phyloP scores from a whole-genome alignment of 1,139 yeast genomes.

The Kazachstania sp. region DNA sequence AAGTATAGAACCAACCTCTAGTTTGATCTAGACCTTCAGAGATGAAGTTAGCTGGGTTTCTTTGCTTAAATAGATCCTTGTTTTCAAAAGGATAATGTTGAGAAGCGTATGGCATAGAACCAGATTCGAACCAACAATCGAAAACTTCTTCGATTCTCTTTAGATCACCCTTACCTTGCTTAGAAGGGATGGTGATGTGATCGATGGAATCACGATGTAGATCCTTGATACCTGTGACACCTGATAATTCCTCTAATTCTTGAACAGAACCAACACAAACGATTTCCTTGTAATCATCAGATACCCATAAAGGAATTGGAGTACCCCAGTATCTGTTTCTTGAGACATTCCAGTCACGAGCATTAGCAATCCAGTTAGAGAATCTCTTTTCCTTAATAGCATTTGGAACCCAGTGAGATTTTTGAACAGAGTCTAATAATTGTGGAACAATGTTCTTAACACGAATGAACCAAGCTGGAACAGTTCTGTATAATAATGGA shows the following conservation, averaged over 20 bases:
- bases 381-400: slow-evolving; percentile 89
- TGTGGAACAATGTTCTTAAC: slow-evolving; percentile 78
- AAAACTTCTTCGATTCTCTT: slow-evolving; percentile 94
- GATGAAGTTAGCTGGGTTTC: slow-evolving; percentile 95
- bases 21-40: slow-evolving; percentile 99
- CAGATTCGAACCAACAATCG: slow-evolving; percentile 99
- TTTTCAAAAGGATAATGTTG: slow-evolving; percentile 95
- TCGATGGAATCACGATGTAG: slow-evolving; percentile 92
- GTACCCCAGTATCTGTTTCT: slow-evolving; percentile 99
- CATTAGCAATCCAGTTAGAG: slow-evolving; percentile 95
- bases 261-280: slow-evolving; percentile 88
- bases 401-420: slow-evolving; percentile 91
- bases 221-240: slow-evolving; percentile 72
- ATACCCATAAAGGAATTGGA: slow-evolving; percentile 95
- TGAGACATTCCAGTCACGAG: slow-evolving; percentile 97
- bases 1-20: slow-evolving; percentile 99
- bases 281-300: slow-evolving; percentile 85
- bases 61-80: slow-evolving; percentile 53
- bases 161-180: slow-evolving; percentile 76
- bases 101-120: slow-evolving; percentile 97
- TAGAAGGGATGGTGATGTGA: slow-evolving; percentile 87
- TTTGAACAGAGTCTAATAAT: slow-evolving; percentile 77
- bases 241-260: slow-evolving; percentile 78
- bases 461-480: slow-evolving; percentile 98
- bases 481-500: slow-evolving; percentile 89